Percentiles rank a stretch among this genome's conserved stretches.
phyloP scores from a whole-genome alignment of 2,329 filamentous ascomycete species.

The Malbranchea zuffiana region DNA sequence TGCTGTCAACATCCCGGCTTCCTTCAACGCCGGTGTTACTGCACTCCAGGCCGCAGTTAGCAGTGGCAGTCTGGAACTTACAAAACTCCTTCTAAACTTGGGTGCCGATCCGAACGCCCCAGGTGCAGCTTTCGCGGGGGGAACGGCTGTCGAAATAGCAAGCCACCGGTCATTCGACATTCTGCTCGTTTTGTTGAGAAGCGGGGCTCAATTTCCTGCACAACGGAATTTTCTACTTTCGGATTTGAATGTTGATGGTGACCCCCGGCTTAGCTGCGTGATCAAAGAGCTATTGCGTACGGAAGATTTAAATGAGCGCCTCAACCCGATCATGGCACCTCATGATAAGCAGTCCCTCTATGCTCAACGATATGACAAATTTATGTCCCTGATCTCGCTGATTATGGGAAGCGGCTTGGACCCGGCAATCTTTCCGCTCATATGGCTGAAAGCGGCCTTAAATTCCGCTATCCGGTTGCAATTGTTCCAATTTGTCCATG shows the following conservation, averaged over 20 bases:
- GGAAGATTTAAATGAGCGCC: no score
- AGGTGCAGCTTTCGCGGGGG: neutral
- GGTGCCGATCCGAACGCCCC: conserved; percentile 13
- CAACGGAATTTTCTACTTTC: no score
- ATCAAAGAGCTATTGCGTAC: no score
- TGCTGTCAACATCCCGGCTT: conserved; percentile 12
- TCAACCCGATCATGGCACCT: no score
- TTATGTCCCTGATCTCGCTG: conserved; percentile 1
- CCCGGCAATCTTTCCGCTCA: neutral
- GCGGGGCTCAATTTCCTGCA: neutral
- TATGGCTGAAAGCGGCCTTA: neutral
- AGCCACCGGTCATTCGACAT: neutral
- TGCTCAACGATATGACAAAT: no score
- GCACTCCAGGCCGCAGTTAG: conserved; percentile 11
- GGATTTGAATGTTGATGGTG: no score
- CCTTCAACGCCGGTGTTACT: conserved; percentile 3
- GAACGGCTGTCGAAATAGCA: conserved; percentile 16
- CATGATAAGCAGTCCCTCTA: neutral
- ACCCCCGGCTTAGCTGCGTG: no score
- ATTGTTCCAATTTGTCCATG: neutral
- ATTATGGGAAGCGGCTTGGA: conserved; percentile 2
- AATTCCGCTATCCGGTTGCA: neutral
- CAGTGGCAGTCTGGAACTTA: conserved; percentile 4
- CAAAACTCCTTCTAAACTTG: conserved; percentile 7
- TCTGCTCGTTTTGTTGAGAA: neutral